These are phyloP conservation scores for Mycena polygramma DNA, from an alignment of 768 basidiomycete genomes.

Conservation along the genomic window DNA sequence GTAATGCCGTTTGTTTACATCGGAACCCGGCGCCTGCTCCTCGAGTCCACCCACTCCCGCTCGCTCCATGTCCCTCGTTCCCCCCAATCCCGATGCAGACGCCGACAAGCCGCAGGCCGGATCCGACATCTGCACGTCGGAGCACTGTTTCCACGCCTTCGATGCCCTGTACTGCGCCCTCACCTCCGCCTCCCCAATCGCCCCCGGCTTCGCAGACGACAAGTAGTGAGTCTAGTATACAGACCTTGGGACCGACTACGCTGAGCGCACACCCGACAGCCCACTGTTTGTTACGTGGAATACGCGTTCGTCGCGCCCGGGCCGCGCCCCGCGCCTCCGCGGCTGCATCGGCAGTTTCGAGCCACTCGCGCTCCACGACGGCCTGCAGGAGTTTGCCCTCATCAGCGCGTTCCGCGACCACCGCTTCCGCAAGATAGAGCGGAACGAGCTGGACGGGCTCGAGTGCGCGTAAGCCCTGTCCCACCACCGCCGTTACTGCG, in stretches of 20 bases:
- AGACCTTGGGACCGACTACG: background rate
- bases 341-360: conserved; percentile 98
- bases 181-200: conserved; percentile 65
- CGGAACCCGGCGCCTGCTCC: background rate
- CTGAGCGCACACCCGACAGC: conserved; percentile 52
- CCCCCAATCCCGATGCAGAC: conserved; percentile 61
- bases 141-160: conserved; percentile 88
- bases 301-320: conserved; percentile 71
- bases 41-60: conserved; percentile 4
- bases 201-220: conserved; percentile 76
- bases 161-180: conserved; percentile 86
- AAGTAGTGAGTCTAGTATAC: conserved; percentile 73
- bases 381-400: conserved; percentile 91
- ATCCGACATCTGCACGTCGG: conserved; percentile 68
- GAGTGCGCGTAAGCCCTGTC: conserved; percentile 83
- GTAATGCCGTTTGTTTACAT: conserved; percentile 2
- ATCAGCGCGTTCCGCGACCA: conserved; percentile 92
- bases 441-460: conserved; percentile 80
- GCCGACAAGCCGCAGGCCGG: conserved; percentile 51
- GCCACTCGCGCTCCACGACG: conserved; percentile 77
- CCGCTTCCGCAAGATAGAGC: conserved; percentile 85
- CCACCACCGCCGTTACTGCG: conserved; percentile 5
- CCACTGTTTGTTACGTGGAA: conserved; percentile 99
- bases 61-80: conserved; percentile 67
- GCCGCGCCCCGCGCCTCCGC: conserved; percentile 74